Conservation (phyloP, 2,329 filamentous ascomycete species). For the Fusarium guadeloupense region DNA sequence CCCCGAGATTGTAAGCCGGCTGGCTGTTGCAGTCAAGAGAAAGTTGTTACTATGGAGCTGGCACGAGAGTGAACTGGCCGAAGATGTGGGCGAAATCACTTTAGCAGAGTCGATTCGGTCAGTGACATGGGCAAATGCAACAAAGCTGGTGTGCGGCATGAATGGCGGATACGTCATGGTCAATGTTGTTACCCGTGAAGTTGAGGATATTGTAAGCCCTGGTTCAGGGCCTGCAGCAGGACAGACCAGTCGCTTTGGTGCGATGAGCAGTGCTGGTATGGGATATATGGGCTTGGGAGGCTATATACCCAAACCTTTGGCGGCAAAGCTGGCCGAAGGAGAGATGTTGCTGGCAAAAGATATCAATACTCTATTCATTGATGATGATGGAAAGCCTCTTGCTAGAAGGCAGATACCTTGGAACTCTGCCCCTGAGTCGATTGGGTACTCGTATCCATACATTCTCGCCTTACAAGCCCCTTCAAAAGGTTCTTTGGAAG, state of each 20-base stretch:
- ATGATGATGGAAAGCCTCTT: slow-evolving; percentile 80
- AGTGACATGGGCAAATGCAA: slow-evolving; percentile 90
- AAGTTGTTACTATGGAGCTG: slow-evolving; percentile 92
- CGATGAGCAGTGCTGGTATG: slow-evolving; percentile 87
- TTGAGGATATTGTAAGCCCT: slow-evolving; percentile 82
- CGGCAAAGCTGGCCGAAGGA: slow-evolving; percentile 81
- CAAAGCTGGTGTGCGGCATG: slow-evolving; percentile 87
- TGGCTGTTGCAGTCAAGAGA: slow-evolving; percentile 93
- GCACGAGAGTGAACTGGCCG: slow-evolving; percentile 89
- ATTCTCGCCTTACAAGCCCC: slow-evolving; percentile 86
- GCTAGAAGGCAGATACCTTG: slow-evolving; percentile 92
- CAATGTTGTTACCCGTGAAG: slow-evolving; percentile 77
- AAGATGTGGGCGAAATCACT: slow-evolving; percentile 78
- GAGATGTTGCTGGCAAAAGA: slow-evolving; percentile 96
- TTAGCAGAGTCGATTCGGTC: slow-evolving; percentile 86
- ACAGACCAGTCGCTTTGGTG: slow-evolving; percentile 80
- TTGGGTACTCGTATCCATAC: slow-evolving; percentile 97
- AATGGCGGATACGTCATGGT: slow-evolving; percentile 91
- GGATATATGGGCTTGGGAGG: slow-evolving; percentile 95
- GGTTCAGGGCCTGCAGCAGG: slow-evolving; percentile 71
- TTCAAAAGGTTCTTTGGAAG: slow-evolving; percentile 84
- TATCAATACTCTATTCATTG: slow-evolving; percentile 92
- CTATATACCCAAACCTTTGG: slow-evolving; percentile 90
- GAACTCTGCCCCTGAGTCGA: slow-evolving; percentile 84
- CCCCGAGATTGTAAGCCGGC: slow-evolving; percentile 88